phyloP scores from a whole-genome alignment of 345 rosid species.

The Acer yangbiense region DNA sequence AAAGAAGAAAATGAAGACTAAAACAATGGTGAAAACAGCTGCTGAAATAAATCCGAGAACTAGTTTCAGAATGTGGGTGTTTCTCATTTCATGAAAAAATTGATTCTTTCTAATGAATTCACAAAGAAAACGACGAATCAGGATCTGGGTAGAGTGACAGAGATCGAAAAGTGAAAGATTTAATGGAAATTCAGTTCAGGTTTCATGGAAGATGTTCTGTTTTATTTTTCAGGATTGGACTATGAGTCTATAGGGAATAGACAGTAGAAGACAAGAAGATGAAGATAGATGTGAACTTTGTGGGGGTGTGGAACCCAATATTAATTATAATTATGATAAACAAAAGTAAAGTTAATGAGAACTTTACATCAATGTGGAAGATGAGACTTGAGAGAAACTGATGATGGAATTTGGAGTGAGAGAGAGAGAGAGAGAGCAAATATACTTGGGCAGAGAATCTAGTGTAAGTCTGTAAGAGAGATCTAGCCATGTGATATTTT shows the following conservation, averaged over 20 bases:
- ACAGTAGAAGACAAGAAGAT: constrained; percentile 29
- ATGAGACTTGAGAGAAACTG: not conserved
- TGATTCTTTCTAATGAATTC: not conserved
- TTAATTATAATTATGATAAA: not conserved
- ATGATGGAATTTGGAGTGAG: not conserved
- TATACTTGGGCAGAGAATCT: constrained; percentile 4
- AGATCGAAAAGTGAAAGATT: not conserved
- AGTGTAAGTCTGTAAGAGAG: constrained; percentile 28
- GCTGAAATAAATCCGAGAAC: constrained; percentile 46
- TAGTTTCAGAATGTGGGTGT: constrained; percentile 47
- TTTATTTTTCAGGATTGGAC: not conserved
- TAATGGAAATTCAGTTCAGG: constrained; percentile 6
- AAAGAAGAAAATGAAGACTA: constrained; percentile 34
- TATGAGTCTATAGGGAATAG: not conserved
- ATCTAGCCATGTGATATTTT: constrained; percentile 23
- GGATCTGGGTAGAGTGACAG: constrained; percentile 32
- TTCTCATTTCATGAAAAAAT: constrained; percentile 45
- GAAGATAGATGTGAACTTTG: constrained; percentile 36
- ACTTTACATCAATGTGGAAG: constrained; percentile 12
- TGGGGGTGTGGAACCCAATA: constrained; percentile 32
- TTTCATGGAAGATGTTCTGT: constrained; percentile 8
- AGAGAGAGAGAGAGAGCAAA: not conserved
- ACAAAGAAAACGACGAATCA: not conserved
- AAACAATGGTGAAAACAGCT: constrained; percentile 38
- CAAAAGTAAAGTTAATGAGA: not conserved